Evolutionary conservation across 2,329 filamentous ascomycete species (phyloP).

Genomic region (Helminthosporium solani): DNA sequence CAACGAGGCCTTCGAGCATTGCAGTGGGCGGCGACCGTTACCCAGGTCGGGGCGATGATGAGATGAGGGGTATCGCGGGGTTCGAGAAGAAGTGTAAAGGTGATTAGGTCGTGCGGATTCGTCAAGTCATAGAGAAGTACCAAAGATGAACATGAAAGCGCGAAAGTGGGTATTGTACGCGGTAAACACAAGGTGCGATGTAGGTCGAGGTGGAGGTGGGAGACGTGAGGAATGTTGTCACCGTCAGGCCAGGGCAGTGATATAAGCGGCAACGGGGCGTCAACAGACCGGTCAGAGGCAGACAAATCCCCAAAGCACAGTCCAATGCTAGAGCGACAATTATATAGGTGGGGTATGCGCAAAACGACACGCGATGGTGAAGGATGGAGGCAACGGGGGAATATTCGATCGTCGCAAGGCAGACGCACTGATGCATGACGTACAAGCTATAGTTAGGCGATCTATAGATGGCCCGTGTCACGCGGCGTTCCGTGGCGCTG

Average conservation of each 20-base stretch:
- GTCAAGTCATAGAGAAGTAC: conserved; percentile 36
- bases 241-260: too few relatives aligned
- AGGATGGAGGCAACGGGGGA: conserved; percentile 6
- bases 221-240: neutral
- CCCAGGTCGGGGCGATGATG: conserved; percentile 62
- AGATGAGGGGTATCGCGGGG: conserved; percentile 17
- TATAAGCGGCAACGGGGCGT: neutral
- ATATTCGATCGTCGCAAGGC: conserved; percentile 33
- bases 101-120: conserved; percentile 33
- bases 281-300: conserved; percentile 2
- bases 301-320: conserved; percentile 13
- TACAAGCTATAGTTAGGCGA: conserved; percentile 15
- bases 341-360: conserved; percentile 7
- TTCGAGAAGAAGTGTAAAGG: conserved; percentile 13
- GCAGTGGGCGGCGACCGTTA: conserved; percentile 63
- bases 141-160: conserved; percentile 18
- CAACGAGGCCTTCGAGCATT: conserved; percentile 97
- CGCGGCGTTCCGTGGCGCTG: conserved; percentile 21
- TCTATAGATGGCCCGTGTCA: conserved; percentile 22
- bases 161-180: conserved; percentile 25
- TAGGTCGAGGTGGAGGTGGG: neutral
- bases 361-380: conserved; percentile 22
- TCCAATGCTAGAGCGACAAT: conserved; percentile 21
- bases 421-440: conserved; percentile 39
- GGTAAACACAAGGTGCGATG: conserved; percentile 21